Evolutionary conservation across 495 filamentous ascomycete species (phyloP), one percentile per base, ranked within the genome.

Genomic region (Hyaloscypha bicolor): DNA sequence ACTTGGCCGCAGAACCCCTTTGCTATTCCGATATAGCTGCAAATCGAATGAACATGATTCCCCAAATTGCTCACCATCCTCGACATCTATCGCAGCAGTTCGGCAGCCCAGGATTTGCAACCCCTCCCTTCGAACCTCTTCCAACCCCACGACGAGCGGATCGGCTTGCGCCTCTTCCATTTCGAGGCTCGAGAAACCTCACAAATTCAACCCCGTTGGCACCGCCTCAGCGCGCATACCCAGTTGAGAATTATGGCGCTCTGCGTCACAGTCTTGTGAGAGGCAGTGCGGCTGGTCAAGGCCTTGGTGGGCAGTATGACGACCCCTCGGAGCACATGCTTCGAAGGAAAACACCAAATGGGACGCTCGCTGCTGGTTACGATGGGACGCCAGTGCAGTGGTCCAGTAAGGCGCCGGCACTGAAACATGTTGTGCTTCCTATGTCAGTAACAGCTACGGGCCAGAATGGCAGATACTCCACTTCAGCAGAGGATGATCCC

Each of bases 311-410:
- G 19, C 63, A 63, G 29, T 70, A 72, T 35, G 21, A 74, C 63
- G 69, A 74, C 60, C 63, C 65, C 4, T 65, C 76, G 21, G 93
- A 97, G 77, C 88, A 98, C 77, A 90, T 93, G 62, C 82, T 99
- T 51, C 85, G 95, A 68, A 87, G 95, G 57, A 99, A 99, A 75
- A 98, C 95, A 9, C 95, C 95, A 11, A 96, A 90, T 71, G 95
- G 95, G 29, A 97, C 93, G 22, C 84, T 99, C 63, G 91, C 93
- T 61, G 94, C 92, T 64, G 94, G 93, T 16, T 99, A 99, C 74
- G 94, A 98, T 84, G 94, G 92, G 12, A 92, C 91, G 8, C 86
- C 89, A 2, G 82, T 88, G 32, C 92, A 95, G 75, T 87, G 89
- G 74, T 86, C 85, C 4, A 86, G 88, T 22, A 91, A 91, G 55